phyloP scores from a whole-genome alignment of 139 green algal species.

The Deuterostichococcus epilithicus region DNA sequence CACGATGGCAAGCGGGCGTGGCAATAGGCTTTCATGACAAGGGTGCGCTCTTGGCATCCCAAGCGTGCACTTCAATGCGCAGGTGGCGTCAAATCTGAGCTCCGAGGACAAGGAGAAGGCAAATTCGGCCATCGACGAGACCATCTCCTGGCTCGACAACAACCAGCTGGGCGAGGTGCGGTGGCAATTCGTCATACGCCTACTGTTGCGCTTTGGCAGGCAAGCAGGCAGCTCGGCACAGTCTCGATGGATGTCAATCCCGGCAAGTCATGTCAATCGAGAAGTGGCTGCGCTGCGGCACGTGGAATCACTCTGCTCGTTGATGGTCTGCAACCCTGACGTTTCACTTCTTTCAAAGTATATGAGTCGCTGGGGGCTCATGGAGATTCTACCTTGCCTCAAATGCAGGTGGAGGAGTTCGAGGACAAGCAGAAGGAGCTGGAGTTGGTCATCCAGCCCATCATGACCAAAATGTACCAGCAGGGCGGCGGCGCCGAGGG shows the following conservation, averaged over 20 bases:
- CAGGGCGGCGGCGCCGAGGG: slow-evolving; percentile 12
- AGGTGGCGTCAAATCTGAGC: slow-evolving; percentile 60
- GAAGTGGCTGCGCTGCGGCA: background rate
- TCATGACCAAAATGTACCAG: slow-evolving; percentile 79
- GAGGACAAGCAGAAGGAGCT: slow-evolving; percentile 94
- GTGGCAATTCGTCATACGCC: too few relatives aligned
- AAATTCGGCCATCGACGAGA: slow-evolving; percentile 69
- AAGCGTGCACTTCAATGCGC: background rate
- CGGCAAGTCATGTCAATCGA: too few relatives aligned
- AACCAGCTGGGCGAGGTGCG: slow-evolving; percentile 88
- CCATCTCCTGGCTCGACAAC: slow-evolving; percentile 83
- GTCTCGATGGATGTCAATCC: too few relatives aligned
- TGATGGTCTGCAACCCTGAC: too few relatives aligned
- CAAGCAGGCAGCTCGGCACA: too few relatives aligned
- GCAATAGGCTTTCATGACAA: background rate
- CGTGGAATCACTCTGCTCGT: too few relatives aligned
- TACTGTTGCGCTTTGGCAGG: too few relatives aligned
- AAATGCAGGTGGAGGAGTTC: slow-evolving; percentile 73
- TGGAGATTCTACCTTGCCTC: background rate
- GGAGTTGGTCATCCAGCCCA: slow-evolving; percentile 83
- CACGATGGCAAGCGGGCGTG: background rate
- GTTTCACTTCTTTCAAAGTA: background rate
- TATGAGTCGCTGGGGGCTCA: too few relatives aligned
- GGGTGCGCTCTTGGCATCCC: too few relatives aligned
- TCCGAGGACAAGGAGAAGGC: slow-evolving; percentile 84